Evolutionary conservation across 129 eudicot species (phyloP), one percentile per base, ranked within the genome.

Genomic region (Logfia minima): DNA sequence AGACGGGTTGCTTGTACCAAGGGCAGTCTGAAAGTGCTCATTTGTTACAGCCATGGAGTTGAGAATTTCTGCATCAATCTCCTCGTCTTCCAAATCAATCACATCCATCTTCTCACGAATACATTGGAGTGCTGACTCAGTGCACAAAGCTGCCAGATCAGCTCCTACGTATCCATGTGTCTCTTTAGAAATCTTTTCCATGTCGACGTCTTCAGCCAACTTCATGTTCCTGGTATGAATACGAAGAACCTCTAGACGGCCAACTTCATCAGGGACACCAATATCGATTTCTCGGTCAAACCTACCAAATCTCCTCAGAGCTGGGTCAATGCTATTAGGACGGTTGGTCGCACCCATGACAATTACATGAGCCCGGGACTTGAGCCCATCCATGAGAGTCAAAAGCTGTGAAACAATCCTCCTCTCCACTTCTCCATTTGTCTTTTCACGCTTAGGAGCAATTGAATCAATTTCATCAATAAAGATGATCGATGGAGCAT

Each of bases 341-440:
- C 98, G 96, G 70, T 93, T 93, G 4, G 98, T 93, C 5, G 98
- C 98, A 75, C 98, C 98, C 82, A 93, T 93, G n/a, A 93, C 98
- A 58, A 92, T 92, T 21, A 93, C 88, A 84, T 93, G 98, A 3
- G 98, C 97, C 18, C 98, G 91, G 0, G 98, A 85, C 48, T 93
- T 93, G 4, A 93, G 85, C 18, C 98, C 98, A 61, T 93, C 98
- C 98, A 93, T 93, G 5, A 93, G 87, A 8, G 98, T 93, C 85
- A 93, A 71, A 17, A 93, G 91, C 82, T 93, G 98, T 3, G 98
- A 93, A 71, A 93, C 98, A 65, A 93, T 93, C 66, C 98, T 86
- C 81, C 98, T 87, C 85, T 93, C 98, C 41, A 93, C 97, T 85
- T 93, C 98, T 22, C 98, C 98, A 24, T 91, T 82, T 13, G 97